These are phyloP conservation scores for Boletellus emodensis DNA, from an alignment of 768 basidiomycete genomes.

Conservation along the genomic window DNA sequence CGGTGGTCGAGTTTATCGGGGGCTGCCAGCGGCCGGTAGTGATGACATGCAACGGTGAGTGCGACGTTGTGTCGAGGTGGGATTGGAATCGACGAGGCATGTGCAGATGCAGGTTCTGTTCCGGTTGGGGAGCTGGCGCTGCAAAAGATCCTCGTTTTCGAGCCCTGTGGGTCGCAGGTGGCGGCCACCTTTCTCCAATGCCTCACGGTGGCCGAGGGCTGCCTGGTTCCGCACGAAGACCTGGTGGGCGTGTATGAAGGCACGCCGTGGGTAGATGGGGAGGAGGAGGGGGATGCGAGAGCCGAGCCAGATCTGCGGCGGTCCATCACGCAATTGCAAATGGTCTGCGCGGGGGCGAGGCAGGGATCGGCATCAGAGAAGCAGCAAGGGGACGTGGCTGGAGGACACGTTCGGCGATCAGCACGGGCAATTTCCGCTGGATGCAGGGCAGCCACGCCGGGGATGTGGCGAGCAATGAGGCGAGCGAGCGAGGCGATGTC, in stretches of 20 bases:
- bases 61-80: slow-evolving; percentile 6
- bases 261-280: slow-evolving; percentile 21
- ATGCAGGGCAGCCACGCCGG: slow-evolving; percentile 18
- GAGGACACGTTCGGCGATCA: slow-evolving; percentile 28
- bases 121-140: slow-evolving; percentile 73
- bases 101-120: slow-evolving; percentile 64
- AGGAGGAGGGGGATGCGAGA: slow-evolving; percentile 33
- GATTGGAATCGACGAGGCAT: slow-evolving; percentile 1
- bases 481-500: slow-evolving; percentile 46
- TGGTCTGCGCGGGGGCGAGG: slow-evolving; percentile 37
- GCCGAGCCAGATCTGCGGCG: slow-evolving; percentile 58
- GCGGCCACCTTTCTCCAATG: slow-evolving; percentile 67
- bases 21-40: slow-evolving; percentile 86
- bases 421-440: slow-evolving; percentile 31
- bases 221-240: slow-evolving; percentile 38
- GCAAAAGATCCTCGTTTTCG: slow-evolving; percentile 66
- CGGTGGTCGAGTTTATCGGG: slow-evolving; percentile 75
- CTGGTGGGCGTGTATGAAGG: slow-evolving; percentile 46
- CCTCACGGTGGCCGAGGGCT: slow-evolving; percentile 56
- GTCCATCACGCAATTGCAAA: slow-evolving; percentile 61
- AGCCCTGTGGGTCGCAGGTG: slow-evolving; percentile 49
- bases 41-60: slow-evolving; percentile 88
- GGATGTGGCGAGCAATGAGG: slow-evolving; percentile 28
- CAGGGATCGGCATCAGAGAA: slow-evolving; percentile 30
- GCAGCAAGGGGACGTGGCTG: slow-evolving; percentile 29